Base-by-base conservation (phyloP, 2,329 filamentous ascomycete species). In the Fusarium chlamydosporum region DNA sequence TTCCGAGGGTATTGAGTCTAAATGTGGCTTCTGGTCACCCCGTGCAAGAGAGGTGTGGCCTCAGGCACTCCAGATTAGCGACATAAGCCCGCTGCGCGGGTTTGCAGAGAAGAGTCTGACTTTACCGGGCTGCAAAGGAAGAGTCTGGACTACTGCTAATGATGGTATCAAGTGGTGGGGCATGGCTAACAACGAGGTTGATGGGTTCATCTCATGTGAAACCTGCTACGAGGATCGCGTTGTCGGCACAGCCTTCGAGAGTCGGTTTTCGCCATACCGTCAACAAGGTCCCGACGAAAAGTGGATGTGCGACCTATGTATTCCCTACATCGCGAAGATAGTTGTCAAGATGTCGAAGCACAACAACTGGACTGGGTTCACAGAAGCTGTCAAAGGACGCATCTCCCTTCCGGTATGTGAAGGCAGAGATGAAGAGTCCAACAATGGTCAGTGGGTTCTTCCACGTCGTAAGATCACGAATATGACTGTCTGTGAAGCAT, bases 181-280 rank as follows among this genome's bases (percentile, higher is more conserved):
- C 0, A 70, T 79, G 61, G 65, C 37, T 3, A 59, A 76, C 6
- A 60, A 73, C 2, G 76, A 76, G 5, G 71, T 80, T 1, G 60
- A 72, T 1, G 75, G 76, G 1, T 76, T 82, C 27, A 68, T 82
- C 4, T 68, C 78, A 0, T 82, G 81, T 31, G 75, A 81, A 31
- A 76, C 80, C 6, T 82, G 81, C 50, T 79, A 77, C 58, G 74
- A 79, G 13, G 78, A 82, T 40, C 50, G 61, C 1, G 61, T 81
- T 4, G 68, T 58, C 1, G 75, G 72, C 0, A 76, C 72, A 0
- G 12, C 70, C 0, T 78, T 81, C 16, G 77, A 77, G 10, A 16
- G 62, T 5, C 69, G 59, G 1, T 81, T 82, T n/a, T 67, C 67
- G 1, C 70, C 67, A 0, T 65, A 66, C 41, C 41, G 53, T 1